Evolutionary conservation across 148 eudicot genomes (phyloP).

Genomic region (Bassia scoparia): DNA sequence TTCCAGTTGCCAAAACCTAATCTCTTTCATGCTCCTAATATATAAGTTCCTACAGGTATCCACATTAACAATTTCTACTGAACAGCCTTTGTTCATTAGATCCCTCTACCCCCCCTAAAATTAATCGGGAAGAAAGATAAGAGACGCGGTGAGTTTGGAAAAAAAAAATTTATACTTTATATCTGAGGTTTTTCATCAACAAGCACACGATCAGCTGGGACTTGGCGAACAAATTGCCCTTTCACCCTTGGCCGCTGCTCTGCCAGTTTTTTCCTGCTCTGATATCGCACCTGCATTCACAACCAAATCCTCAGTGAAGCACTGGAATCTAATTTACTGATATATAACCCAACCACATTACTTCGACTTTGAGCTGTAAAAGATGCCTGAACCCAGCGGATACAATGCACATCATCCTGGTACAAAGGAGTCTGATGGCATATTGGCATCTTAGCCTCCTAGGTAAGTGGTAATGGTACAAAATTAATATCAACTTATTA

Average conservation of each 20-base stretch:
- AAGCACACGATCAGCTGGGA: slow-evolving; percentile 19
- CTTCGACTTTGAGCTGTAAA: background rate
- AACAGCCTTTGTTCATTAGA: slow-evolving; percentile 4
- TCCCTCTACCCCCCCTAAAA: background rate
- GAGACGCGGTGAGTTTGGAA: background rate
- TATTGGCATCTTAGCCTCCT: too few relatives aligned
- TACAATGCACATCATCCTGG: background rate
- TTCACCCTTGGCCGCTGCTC: slow-evolving; percentile 58
- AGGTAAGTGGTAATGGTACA: too few relatives aligned
- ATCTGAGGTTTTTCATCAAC: slow-evolving; percentile 17
- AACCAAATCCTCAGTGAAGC: background rate
- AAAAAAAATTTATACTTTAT: background rate
- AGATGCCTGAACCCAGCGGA: background rate
- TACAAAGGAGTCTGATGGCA: background rate
- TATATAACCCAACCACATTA: too few relatives aligned
- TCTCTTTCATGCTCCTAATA: slow-evolving; percentile 14
- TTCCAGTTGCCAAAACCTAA: slow-evolving; percentile 10
- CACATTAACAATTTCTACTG: slow-evolving; percentile 4
- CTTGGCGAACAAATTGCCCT: slow-evolving; percentile 65
- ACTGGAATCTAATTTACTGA: background rate
- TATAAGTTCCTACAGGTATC: slow-evolving; percentile 20
- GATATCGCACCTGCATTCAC: slow-evolving; percentile 49
- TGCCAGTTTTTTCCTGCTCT: slow-evolving; percentile 58
- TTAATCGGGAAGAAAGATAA: background rate
- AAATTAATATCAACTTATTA: too few relatives aligned